These are phyloP conservation scores for Ogataea sp. DNA, from an alignment of 805 yeast species.

Conservation along the genomic window DNA sequence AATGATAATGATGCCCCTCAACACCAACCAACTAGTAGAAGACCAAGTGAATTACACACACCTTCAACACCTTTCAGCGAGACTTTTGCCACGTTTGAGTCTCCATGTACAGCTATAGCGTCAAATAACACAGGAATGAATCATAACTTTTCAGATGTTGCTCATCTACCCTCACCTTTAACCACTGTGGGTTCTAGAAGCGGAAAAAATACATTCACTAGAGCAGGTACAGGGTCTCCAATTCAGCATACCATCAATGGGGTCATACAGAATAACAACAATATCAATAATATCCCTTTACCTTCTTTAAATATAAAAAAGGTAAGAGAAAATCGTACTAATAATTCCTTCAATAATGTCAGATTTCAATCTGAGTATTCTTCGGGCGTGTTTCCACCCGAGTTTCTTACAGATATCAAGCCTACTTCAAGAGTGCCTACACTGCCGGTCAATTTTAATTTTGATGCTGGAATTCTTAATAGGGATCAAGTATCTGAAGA, in stretches of 20 bases:
- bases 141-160: neutral
- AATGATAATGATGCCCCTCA: neutral
- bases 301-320: constrained; percentile 3
- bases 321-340: constrained; percentile 1
- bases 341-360: neutral
- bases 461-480: too few relatives aligned
- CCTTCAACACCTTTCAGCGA: neutral
- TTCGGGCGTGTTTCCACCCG: neutral
- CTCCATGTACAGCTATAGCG: neutral
- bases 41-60: neutral
- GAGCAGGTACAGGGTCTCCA: too few relatives aligned
- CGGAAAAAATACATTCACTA: too few relatives aligned
- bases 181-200: neutral
- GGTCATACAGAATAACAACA: too few relatives aligned
- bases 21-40: neutral
- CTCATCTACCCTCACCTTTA: neutral
- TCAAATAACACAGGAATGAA: neutral
- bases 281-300: neutral
- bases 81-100: neutral
- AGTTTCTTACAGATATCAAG: constrained; percentile 5
- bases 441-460: constrained; percentile 17
- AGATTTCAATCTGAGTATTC: constrained; percentile 12
- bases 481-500: too few relatives aligned
- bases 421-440: constrained; percentile 23
- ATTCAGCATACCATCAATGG: too few relatives aligned